Evolutionary conservation across 306 rosid genomes (phyloP).

Genomic region (Sesbania bispinosa): DNA sequence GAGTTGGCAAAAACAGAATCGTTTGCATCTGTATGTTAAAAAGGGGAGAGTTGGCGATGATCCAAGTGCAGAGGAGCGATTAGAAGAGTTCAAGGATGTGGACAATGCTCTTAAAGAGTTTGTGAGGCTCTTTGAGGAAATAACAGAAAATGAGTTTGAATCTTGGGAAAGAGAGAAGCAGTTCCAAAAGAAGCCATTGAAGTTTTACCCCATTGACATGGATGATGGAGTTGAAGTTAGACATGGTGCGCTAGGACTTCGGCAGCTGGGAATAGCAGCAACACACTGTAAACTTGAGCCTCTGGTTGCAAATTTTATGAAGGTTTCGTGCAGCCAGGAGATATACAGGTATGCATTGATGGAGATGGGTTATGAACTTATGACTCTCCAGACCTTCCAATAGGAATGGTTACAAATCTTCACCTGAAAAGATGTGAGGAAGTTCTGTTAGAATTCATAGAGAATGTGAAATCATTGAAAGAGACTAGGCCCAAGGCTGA

Average conservation of each 20-base stretch:
- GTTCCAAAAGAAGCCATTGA: conserved; percentile 66
- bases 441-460: conserved; percentile 57
- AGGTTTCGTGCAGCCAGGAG: conserved; percentile 75
- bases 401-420: conserved; percentile 62
- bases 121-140: conserved; percentile 69
- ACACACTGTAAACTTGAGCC: conserved; percentile 78
- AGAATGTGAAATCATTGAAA: conserved; percentile 50
- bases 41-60: conserved; percentile 80
- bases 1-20: no score
- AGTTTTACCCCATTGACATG: conserved; percentile 80
- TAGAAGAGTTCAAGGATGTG: conserved; percentile 53
- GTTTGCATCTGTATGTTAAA: conserved; percentile 62
- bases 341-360: conserved; percentile 82
- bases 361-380: conserved; percentile 92
- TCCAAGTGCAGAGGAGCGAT: conserved; percentile 68
- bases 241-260: conserved; percentile 64
- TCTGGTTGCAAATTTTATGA: conserved; percentile 67
- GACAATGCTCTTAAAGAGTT: conserved; percentile 58
- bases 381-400: conserved; percentile 72
- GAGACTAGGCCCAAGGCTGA: conserved; percentile 63
- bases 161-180: conserved; percentile 82
- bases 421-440: conserved; percentile 78
- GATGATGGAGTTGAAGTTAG: conserved; percentile 90
- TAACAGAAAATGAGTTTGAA: conserved; percentile 74
- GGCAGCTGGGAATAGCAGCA: conserved; percentile 67